These are phyloP conservation scores for Fusarium temperatum DNA, from an alignment of 2,329 filamentous ascomycete genomes.

Conservation along the genomic window DNA sequence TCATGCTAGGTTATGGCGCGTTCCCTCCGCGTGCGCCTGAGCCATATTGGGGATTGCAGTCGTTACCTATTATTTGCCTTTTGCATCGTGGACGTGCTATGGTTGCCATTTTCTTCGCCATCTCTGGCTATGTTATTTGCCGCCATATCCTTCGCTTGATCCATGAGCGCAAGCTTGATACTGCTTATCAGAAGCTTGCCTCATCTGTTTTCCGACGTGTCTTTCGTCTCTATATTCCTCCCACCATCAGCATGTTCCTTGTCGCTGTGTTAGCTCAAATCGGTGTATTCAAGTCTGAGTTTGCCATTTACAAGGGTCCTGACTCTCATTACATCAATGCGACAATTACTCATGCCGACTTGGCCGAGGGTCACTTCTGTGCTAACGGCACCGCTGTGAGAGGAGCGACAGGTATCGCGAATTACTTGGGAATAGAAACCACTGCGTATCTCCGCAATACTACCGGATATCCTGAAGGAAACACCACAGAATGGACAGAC, in stretches of 20 bases:
- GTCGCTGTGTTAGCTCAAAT: constrained; percentile 51
- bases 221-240: constrained; percentile 53
- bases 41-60: constrained; percentile 45
- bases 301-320: constrained; percentile 48
- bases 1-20: constrained; percentile 53
- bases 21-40: constrained; percentile 48
- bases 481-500: constrained; percentile 43
- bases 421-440: constrained; percentile 43
- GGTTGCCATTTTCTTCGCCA: constrained; percentile 56
- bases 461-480: constrained; percentile 13
- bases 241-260: constrained; percentile 52
- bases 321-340: constrained; percentile 53
- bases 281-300: constrained; percentile 49
- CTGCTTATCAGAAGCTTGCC: constrained; percentile 49
- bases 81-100: constrained; percentile 52
- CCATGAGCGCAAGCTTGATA: constrained; percentile 48
- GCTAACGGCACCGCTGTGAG: constrained; percentile 42
- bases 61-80: constrained; percentile 52
- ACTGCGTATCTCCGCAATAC: constrained; percentile 44
- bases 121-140: constrained; percentile 54
- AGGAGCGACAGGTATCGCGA: constrained; percentile 43
- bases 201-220: constrained; percentile 51
- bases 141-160: constrained; percentile 51
- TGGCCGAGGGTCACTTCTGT: constrained; percentile 34
- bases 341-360: constrained; percentile 43